Percentiles rank a stretch among this genome's conserved stretches.
Evolutionary conservation across 148 eudicot species (phyloP).

Genomic region (Spergularia marina): DNA sequence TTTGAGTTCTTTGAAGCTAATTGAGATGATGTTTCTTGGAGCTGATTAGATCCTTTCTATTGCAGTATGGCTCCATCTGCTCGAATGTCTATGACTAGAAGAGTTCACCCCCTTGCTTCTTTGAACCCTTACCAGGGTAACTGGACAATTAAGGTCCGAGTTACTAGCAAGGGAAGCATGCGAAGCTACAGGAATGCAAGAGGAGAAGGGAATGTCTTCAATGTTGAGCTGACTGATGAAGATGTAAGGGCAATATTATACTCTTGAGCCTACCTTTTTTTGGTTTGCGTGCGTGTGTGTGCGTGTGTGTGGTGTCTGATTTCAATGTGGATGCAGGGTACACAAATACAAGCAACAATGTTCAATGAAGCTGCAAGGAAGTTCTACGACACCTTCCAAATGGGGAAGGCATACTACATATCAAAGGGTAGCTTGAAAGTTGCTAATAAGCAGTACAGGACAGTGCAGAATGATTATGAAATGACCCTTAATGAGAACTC

Average conservation of each 20-base stretch:
- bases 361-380: constrained; percentile 94
- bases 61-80: constrained; percentile 88
- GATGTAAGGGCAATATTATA: constrained; percentile 52
- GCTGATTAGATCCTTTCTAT: constrained; percentile 10
- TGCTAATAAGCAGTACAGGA: constrained; percentile 93
- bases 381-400: constrained; percentile 74
- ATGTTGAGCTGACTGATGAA: constrained; percentile 93
- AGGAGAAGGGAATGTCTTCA: constrained; percentile 96
- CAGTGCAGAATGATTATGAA: constrained; percentile 90
- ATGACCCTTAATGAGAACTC: constrained; percentile 90
- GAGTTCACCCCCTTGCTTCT: constrained; percentile 86
- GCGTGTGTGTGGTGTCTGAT: background rate
- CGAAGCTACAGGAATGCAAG: constrained; percentile 71
- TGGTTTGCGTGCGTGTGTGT: background rate
- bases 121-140: constrained; percentile 93
- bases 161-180: constrained; percentile 74
- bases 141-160: constrained; percentile 95
- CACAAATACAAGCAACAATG: constrained; percentile 99
- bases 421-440: constrained; percentile 81
- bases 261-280: no score
- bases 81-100: constrained; percentile 81
- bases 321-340: constrained; percentile 55
- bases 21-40: background rate
- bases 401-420: constrained; percentile 89
- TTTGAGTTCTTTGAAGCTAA: background rate